Conservation (phyloP, 495 filamentous ascomycete genomes). For the Polyplosphaeria fusca region DNA sequence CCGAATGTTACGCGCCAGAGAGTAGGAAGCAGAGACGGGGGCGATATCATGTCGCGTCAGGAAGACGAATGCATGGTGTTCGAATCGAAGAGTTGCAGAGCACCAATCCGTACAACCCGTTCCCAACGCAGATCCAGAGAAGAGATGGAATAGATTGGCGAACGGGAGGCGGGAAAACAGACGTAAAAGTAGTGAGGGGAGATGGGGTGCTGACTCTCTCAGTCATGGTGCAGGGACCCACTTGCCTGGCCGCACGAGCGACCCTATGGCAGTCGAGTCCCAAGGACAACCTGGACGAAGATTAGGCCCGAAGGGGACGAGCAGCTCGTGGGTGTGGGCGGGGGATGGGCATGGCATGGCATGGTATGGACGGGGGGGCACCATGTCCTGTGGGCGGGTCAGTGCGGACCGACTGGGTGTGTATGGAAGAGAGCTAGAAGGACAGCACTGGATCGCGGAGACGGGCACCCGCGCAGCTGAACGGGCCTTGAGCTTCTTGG, state of each 20-base stretch:
- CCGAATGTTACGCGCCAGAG: not conserved
- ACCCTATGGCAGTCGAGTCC: not conserved
- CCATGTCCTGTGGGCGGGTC: no score
- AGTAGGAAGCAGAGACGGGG: not conserved
- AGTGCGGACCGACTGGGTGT: no score
- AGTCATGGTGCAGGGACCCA: not conserved
- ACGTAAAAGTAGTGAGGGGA: not conserved
- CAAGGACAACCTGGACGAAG: no score
- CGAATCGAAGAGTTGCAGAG: not conserved
- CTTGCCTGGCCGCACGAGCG: not conserved
- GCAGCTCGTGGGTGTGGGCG: not conserved
- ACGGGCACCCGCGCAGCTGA: no score
- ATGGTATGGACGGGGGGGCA: no score
- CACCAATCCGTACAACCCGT: no score
- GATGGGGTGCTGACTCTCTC: not conserved
- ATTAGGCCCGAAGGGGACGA: not conserved
- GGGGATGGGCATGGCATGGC: no score
- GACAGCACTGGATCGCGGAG: no score
- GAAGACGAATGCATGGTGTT: not conserved
- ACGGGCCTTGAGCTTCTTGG: no score
- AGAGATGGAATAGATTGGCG: no score
- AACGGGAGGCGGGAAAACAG: not conserved
- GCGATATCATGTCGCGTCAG: not conserved
- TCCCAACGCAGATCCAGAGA: no score
- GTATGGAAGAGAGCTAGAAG: no score